Conservation (phyloP, 352 stramenopile species). For the Globisporangium takayamanum region DNA sequence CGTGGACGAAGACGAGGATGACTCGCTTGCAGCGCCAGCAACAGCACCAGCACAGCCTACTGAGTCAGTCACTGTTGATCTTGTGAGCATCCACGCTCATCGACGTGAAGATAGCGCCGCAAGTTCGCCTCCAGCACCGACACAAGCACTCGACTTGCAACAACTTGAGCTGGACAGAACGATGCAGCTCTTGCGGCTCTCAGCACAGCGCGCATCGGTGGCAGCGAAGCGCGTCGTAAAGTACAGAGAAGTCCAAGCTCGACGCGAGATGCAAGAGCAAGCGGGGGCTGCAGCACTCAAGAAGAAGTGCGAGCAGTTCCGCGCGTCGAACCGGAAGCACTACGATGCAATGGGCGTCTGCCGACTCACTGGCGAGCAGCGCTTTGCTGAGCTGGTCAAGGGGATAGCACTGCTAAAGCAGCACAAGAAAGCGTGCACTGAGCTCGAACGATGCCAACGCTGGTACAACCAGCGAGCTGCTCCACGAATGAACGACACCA, state of each 20-base stretch:
- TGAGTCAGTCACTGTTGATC: neutral
- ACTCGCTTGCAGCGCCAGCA: neutral
- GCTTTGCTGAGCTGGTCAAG: slow-evolving; percentile 23
- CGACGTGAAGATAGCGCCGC: neutral
- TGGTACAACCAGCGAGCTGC: slow-evolving; percentile 28
- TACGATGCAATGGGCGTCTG: slow-evolving; percentile 39
- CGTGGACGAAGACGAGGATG: neutral
- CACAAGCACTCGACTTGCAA: neutral
- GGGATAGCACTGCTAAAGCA: slow-evolving; percentile 16
- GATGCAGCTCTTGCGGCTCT: slow-evolving; percentile 5
- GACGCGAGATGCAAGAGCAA: slow-evolving; percentile 9
- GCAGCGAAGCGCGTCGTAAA: slow-evolving; percentile 8
- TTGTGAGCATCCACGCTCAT: slow-evolving; percentile 8
- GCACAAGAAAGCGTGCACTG: slow-evolving; percentile 8
- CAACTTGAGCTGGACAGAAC: neutral
- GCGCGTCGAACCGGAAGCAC: slow-evolving; percentile 25
- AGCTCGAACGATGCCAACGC: slow-evolving; percentile 22
- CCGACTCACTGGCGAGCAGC: slow-evolving; percentile 25
- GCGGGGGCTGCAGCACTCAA: slow-evolving; percentile 7
- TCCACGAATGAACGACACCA: neutral
- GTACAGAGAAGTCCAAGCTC: slow-evolving; percentile 5
- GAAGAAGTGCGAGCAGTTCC: slow-evolving; percentile 24
- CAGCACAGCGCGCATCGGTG: slow-evolving; percentile 1
- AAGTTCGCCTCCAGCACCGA: neutral
- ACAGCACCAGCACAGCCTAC: neutral